Base-by-base conservation (phyloP, 148 eudicot genomes). In the Chenopodium album region DNA sequence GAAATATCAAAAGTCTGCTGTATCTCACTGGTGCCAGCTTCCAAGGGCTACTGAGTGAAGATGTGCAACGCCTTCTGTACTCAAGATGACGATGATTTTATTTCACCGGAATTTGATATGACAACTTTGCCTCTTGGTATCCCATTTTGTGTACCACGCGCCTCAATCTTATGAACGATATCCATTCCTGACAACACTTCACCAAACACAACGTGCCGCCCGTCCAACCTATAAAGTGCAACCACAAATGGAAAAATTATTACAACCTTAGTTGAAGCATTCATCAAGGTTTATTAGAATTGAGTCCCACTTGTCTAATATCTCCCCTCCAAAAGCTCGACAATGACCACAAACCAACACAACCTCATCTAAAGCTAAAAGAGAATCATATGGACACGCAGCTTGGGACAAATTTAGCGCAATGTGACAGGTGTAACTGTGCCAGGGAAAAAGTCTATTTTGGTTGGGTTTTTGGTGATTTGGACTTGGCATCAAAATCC, bases 101-200 rank as follows among this genome's bases (percentile, higher is more conserved):
- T 75, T 83, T 91, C 94, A 28, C 96, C 98, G 26, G 92, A 87
- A 75, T 91, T 87, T 26, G 82, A 68, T 67, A 94, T 88, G 78
- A 86, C 78, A 34, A 92, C 90, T 78, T 76, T 79, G 87, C 88
- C 84, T 84, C 52, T 89, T 2, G 95, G 93, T 0, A 28, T 73
- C 59, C 96, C 98, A 73, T 68, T 85, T 41, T 78, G 84, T 0
- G 85, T 85, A 47, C 98, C 94, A 79, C 80, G 84, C 7, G 90
- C 88, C 84, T 94, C 98, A 79, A 92, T 91, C 89, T 90, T 88
- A 89, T 84, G 73, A 69, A 92, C 94, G 29, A 94, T 64, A 71
- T 94, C 98, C 94, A 94, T 90, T 80, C 98, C 98, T 1, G 92
- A 88, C 59, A 92, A 75, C 78, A 94, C 98, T 82, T 91, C 89